Base-by-base conservation (phyloP, 1,284 basidiomycete genomes). In the Schizophyllum commune region DNA sequence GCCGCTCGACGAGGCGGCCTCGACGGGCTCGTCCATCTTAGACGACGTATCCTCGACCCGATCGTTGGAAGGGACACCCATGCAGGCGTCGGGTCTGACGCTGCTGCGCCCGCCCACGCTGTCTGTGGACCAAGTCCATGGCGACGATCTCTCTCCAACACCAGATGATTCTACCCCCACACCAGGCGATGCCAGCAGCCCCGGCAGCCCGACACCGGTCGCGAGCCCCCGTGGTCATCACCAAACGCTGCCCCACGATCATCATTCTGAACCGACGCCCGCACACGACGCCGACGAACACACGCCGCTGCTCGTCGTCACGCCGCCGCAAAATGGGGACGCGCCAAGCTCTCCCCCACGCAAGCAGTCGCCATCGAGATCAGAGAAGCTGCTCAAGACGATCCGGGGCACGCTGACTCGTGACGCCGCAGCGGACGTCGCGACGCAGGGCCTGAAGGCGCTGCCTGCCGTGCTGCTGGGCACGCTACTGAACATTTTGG, bases 401-500 rank as follows among this genome's bases (percentile, higher is more conserved):
- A 20, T 54, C 56, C 11, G 54, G 52, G 13, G 61, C 61, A n/a
- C 63, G 63, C 0, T 52, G 58, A 20, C 21, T 17, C 56, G n/a
- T 15, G 57, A 57, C 56, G 21, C 33, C 5, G 21, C 61, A n/a
- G 5, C 22, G 62, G 67, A 51, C 56, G 58, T 66, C 47, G 27
- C 74, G 0, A 67, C 71, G 47, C 74, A 78, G 47, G 76, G 82
- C 3, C 63, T 82, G 8, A 77, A 75, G 60, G 79, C 84, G 0
- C 67, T 95, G 19, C 96, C 96, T 0, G 92, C 94, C 0, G 94
- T 96, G 9, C 72, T 96, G 11, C 79, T 98, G 8, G 96, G 96
- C 2, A 82, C 88, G 65, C 75, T 98, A 55, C 77, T 99, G 65
- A 99, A 99, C 70, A 83, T 98, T 54, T 79, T 99, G 22, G 96